Conservation (phyloP, 164 flowering plant species). For the Litsea cubeba region DNA sequence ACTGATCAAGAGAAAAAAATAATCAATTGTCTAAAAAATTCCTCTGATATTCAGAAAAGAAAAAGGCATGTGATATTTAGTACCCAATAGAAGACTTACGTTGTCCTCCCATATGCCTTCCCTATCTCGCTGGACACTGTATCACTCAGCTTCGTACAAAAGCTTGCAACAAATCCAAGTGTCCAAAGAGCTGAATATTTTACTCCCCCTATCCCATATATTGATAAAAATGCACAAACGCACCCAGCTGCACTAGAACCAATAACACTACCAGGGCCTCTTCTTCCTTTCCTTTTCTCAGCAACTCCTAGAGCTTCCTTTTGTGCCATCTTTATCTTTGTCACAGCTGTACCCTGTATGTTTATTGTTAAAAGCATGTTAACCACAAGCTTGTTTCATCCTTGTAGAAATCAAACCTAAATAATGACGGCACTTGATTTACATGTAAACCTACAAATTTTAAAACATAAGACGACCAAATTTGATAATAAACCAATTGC, state of each 20-base stretch:
- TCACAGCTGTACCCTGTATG: slow-evolving; percentile 81
- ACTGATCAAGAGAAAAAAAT: not conserved
- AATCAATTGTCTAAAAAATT: not conserved
- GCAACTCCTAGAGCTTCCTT: slow-evolving; percentile 97
- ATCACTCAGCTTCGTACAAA: slow-evolving; percentile 94
- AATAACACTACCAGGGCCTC: slow-evolving; percentile 96
- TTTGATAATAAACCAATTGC: not conserved
- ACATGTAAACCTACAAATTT: not conserved
- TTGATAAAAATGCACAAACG: slow-evolving; percentile 80
- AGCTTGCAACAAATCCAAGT: slow-evolving; percentile 94
- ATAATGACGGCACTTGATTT: not conserved
- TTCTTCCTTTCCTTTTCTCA: slow-evolving; percentile 89
- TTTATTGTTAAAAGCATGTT: not conserved
- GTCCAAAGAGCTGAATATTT: slow-evolving; percentile 53
- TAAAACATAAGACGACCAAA: not conserved
- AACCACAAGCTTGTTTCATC: not conserved
- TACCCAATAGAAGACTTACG: slow-evolving; percentile 38
- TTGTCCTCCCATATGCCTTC: slow-evolving; percentile 85
- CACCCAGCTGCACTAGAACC: slow-evolving; percentile 99
- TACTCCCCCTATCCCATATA: slow-evolving; percentile 62
- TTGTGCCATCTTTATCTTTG: slow-evolving; percentile 90
- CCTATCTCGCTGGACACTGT: slow-evolving; percentile 98
- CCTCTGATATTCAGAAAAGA: no score
- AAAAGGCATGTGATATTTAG: not conserved
- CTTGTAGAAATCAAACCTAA: not conserved